Conservation (phyloP, 2,329 filamentous ascomycete genomes). For the Dactylella cylindrospora region DNA sequence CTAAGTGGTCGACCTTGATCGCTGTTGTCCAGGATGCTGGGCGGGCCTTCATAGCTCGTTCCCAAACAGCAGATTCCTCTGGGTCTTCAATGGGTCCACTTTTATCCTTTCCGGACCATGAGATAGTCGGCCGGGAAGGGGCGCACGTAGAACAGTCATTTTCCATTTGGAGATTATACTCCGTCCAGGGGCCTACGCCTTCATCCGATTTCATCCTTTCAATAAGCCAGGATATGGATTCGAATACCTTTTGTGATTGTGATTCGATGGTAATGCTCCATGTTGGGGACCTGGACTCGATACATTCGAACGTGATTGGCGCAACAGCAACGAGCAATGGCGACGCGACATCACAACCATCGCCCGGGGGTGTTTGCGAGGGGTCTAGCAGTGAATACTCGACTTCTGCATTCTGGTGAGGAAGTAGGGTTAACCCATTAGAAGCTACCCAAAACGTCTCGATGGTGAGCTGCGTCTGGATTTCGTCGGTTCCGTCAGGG, state of each 20-base stretch:
- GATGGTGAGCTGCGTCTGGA: slow-evolving; percentile 15
- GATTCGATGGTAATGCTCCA: slow-evolving; percentile 20
- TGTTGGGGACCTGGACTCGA: not conserved
- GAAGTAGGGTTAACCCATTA: slow-evolving; percentile 9
- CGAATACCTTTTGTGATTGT: slow-evolving; percentile 43
- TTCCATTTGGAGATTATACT: slow-evolving; percentile 41
- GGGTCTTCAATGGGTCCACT: slow-evolving; percentile 58
- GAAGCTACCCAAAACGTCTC: slow-evolving; percentile 20
- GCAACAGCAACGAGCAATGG: slow-evolving; percentile 14
- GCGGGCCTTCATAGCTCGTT: slow-evolving; percentile 57
- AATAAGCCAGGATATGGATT: slow-evolving; percentile 50
- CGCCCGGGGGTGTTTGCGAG: slow-evolving; percentile 1
- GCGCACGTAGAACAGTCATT: slow-evolving; percentile 50
- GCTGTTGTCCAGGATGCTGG: slow-evolving; percentile 55
- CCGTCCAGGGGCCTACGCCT: slow-evolving; percentile 45
- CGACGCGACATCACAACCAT: slow-evolving; percentile 2
- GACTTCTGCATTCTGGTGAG: slow-evolving; percentile 7
- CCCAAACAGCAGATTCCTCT: slow-evolving; percentile 57
- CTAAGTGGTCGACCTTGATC: slow-evolving; percentile 47
- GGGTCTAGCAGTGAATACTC: slow-evolving; percentile 2
- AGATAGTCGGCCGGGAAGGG: slow-evolving; percentile 51
- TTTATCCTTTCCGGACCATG: slow-evolving; percentile 52
- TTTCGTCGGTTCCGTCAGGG: not conserved
- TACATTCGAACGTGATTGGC: slow-evolving; percentile 7
- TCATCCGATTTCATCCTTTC: slow-evolving; percentile 47